Percentiles rank a stretch among this genome's conserved stretches.
phyloP scores from a whole-genome alignment of 2,329 filamentous ascomycete species.

The Gnomoniopsis smithogilvyi region DNA sequence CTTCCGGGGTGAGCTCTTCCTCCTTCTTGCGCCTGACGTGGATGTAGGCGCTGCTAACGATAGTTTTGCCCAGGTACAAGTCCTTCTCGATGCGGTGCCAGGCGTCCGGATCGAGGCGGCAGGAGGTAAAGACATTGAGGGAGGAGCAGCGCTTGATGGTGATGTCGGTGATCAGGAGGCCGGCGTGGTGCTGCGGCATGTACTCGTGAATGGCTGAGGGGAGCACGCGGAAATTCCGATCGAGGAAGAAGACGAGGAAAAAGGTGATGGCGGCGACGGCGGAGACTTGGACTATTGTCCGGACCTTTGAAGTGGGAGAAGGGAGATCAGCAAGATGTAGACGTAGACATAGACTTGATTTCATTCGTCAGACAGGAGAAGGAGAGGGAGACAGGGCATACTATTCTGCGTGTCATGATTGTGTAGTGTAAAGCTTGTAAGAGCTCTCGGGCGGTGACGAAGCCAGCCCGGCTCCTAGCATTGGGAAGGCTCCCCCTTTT shows the following conservation, averaged over 20 bases:
- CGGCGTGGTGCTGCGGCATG: conserved; percentile 80
- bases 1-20: conserved; percentile 70
- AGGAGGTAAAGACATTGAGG: conserved; percentile 71
- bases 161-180: conserved; percentile 82
- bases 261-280: conserved; percentile 64
- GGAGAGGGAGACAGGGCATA: not conserved
- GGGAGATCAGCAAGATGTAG: not conserved
- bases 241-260: conserved; percentile 75
- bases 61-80: conserved; percentile 72
- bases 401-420: conserved; percentile 19
- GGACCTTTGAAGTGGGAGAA: conserved; percentile 40
- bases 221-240: conserved; percentile 83
- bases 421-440: not conserved
- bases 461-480: conserved; percentile 16
- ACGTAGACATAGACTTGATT: too few species aligned
- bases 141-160: conserved; percentile 73
- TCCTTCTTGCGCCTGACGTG: conserved; percentile 82
- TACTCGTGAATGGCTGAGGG: conserved; percentile 83
- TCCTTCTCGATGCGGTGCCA: conserved; percentile 92
- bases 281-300: conserved; percentile 73
- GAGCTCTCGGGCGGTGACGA: conserved; percentile 12
- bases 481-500: conserved; percentile 3
- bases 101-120: conserved; percentile 64
- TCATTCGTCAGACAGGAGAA: not conserved
- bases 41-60: conserved; percentile 75